Base-by-base conservation (phyloP, 2,329 filamentous ascomycete genomes). In the Aureobasidium subglaciale region DNA sequence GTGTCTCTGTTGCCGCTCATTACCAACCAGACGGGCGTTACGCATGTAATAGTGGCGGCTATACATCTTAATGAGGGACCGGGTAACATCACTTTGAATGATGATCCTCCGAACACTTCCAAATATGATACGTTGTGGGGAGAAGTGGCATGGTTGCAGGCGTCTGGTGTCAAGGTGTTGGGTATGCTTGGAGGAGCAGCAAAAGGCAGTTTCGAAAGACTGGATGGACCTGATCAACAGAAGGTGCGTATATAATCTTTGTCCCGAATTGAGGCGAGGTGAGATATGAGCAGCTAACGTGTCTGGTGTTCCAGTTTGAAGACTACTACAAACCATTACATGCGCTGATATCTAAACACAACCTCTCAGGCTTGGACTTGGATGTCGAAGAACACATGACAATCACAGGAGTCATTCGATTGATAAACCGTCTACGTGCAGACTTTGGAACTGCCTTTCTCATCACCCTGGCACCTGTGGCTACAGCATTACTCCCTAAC, bases 171-270 rank as follows among this genome's bases (percentile, higher is more conserved):
- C 60, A 90, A 86, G 63, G 83, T 96, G 11, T 78, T 95, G 67
- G 88, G 83, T 55, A 93, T 96, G 88, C 76, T 96, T 1, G 91
- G 91, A 35, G 91, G 91, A 15, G 90, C 90, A 2, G 90, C 89
- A 0, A 78, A 80, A 58, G 91, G 90, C 10, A 86, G 83, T 11
- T 96, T 81, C 66, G 73, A 76, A 46, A 76, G 81, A 55, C 73
- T 85, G 16, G 70, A 72, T 56, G 78, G 84, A 3, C 81, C 86
- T 64, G 81, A 82, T 56, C 67, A 75, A 34, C 71, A 73, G 16
- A 55, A 52, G 25, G 59, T 62, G 18, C 24, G 57, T 56, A 16
- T 27, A 11, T 41, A 13, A 4, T 1, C 11, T 43, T 16, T n/a
- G n/a, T n/a, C n/a, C n/a, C n/a, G n/a, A n/a, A n/a, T n/a, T n/a